Base-by-base conservation (phyloP, 1,284 basidiomycete species). In the Caloboletus firmus region DNA sequence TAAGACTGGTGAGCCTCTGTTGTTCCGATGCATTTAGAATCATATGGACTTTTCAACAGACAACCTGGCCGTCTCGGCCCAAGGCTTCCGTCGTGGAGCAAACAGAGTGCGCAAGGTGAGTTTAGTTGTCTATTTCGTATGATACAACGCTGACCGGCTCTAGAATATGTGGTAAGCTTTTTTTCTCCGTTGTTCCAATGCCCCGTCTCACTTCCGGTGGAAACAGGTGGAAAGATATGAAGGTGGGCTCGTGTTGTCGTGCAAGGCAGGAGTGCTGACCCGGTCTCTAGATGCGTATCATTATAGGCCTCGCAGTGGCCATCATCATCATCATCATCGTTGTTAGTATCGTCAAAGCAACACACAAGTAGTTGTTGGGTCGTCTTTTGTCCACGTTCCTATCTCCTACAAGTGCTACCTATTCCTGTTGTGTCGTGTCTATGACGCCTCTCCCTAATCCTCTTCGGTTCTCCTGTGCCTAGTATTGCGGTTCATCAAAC, bases 31-130 rank as follows among this genome's bases (percentile, higher is more conserved):
- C 20, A 18, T 24, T 31, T 11, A 28, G 22, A 18, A 17, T 45
- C 30, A 51, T 42, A 59, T 49, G 4, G 32, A 55, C 28, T 20
- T 52, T 49, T 46, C 26, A 18, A 49, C 52, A 96, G 96, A 99
- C 75, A 98, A 91, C 70, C 84, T 99, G 54, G 95, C 96, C 30
- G 93, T 98, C 36, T 98, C 95, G n/a, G 97, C 96, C 12, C 97
- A 99, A 78, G 95, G 95, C 30, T 99, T 99, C 86, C 87, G 95
- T 59, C 84, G 93, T 62, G 95, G 96, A 60, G 97, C 97, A 50
- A 98, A 97, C 78, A 84, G 93, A 59, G 97, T 99, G 45, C 87
- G 96, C 73, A 99, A 99, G 83, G 93, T 95, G 69, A 79, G 95
- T 56, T 39, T 52, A 24, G 28, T 47, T 26, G 39, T 55, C 12